Percentiles rank a stretch among this genome's conserved stretches.
phyloP scores from a whole-genome alignment of 2,329 filamentous ascomycete genomes.

The Diaporthe velutina region DNA sequence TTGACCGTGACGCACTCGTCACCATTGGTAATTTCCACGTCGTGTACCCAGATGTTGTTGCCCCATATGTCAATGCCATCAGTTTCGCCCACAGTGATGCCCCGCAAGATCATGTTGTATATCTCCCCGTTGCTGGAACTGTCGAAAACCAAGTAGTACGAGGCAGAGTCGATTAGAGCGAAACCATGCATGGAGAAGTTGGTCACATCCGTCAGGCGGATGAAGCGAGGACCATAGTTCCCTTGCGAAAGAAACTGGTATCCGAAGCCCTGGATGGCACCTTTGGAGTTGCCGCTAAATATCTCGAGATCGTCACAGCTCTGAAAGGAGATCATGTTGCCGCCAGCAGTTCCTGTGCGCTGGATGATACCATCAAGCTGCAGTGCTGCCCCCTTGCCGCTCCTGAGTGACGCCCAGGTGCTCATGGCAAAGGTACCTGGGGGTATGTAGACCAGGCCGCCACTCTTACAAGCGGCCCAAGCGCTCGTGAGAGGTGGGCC shows the following conservation, averaged over 20 bases:
- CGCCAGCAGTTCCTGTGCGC: conserved; percentile 40
- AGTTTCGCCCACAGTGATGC: conserved; percentile 60
- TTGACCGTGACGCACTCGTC: conserved; percentile 71
- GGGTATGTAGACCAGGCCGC: conserved; percentile 51
- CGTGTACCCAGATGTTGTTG: conserved; percentile 67
- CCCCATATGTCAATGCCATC: conserved; percentile 68
- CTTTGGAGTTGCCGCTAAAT: conserved; percentile 55
- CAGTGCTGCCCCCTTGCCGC: conserved; percentile 37
- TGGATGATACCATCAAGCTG: conserved; percentile 56
- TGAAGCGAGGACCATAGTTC: conserved; percentile 55
- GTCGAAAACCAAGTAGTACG: conserved; percentile 61
- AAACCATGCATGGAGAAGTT: conserved; percentile 63
- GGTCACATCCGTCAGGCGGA: conserved; percentile 57
- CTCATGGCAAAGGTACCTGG: conserved; percentile 41
- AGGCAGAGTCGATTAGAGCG: conserved; percentile 56
- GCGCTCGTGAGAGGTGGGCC: conserved; percentile 61
- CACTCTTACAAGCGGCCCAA: conserved; percentile 62
- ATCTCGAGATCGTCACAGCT: conserved; percentile 58
- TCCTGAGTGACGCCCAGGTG: conserved; percentile 38
- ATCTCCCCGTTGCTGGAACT: conserved; percentile 61
- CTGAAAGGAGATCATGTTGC: conserved; percentile 42
- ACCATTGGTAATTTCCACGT: conserved; percentile 71
- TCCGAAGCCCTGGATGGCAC: conserved; percentile 62
- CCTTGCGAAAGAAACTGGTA: conserved; percentile 56
- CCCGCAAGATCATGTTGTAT: conserved; percentile 64